These are phyloP conservation scores for Osmanthus fragrans DNA, from an alignment of 257 asterid species.

Conservation along the genomic window DNA sequence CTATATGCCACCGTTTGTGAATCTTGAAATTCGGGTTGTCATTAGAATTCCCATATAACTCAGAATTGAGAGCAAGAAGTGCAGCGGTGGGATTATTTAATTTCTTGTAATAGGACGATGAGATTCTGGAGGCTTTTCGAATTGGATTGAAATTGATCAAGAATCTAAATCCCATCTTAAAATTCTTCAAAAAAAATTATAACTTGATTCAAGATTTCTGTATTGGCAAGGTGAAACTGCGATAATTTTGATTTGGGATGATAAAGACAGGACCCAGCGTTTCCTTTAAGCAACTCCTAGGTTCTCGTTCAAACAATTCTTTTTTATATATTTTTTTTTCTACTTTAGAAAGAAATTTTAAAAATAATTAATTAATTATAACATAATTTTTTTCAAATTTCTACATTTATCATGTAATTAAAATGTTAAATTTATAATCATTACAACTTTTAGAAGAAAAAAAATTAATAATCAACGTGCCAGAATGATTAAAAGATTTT, in stretches of 20 bases:
- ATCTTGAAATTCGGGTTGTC: slow-evolving; percentile 52
- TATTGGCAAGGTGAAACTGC: neutral
- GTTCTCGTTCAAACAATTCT: neutral
- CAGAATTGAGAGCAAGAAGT: slow-evolving; percentile 24
- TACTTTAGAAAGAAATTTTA: no score
- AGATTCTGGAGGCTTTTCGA: slow-evolving; percentile 31
- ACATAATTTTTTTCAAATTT: no score
- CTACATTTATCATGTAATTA: no score
- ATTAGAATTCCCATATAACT: slow-evolving; percentile 22
- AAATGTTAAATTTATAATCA: no score
- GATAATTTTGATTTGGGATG: neutral
- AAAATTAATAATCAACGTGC: no score
- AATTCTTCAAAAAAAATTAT: neutral
- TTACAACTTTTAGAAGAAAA: no score
- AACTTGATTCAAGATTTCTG: neutral
- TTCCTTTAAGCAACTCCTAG: neutral
- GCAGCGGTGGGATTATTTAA: slow-evolving; percentile 19
- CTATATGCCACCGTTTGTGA: slow-evolving; percentile 79
- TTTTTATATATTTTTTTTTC: no score
- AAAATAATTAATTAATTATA: no score
- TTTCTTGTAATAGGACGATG: slow-evolving; percentile 21
- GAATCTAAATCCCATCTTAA: slow-evolving; percentile 52
- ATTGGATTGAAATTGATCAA: slow-evolving; percentile 42
- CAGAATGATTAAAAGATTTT: no score
- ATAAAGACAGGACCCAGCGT: neutral